Evolutionary conservation across 2,329 filamentous ascomycete genomes (phyloP), one percentile per base, ranked within the genome.

Genomic region (Rutstroemia sp.): DNA sequence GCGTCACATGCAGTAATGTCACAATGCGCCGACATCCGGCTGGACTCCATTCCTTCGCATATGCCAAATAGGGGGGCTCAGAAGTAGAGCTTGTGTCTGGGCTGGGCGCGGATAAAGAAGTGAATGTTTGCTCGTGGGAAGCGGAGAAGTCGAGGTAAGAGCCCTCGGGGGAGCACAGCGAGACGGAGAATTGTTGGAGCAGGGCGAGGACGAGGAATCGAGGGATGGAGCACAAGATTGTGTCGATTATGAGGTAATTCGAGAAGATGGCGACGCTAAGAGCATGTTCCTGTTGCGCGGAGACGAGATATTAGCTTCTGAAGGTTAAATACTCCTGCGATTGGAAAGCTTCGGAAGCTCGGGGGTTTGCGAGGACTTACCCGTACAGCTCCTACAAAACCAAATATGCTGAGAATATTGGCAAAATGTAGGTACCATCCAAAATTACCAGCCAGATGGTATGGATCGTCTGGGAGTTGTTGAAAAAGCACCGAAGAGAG

Each of bases 321-420:
- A 56, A 51, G 68, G 56, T 21, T 68, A 62, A 59, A 66, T 68
- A 60, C 65, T 65, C 8, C 65, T 56, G 56, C 8, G 10, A 27
- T 27, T 7, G 14, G 21, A 16, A 12, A 27, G 10, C 21, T 14
- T 30, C 10, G 19, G 21, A 48, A 30, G 30, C 30, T 34, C 4
- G 30, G 27, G 16, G 19, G 56, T 37, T 38, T 8, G 17, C 8
- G 27, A 6, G 30, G 5, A 64, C 69, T 59, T 69, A 76, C 75
- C 64, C 69, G 68, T n/a, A 75, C 44, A 34, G 72, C 73, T 46
- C 74, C 74, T n/a, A 74, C 53, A 25, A 76, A 57, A 5, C 74
- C 74, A 47, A 75, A 63, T 9, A 72, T 60, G 59, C 72, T 73
- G 45, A 73, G 63, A 8, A 71, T 59, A 56, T 69, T 69, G 17